Conservation (phyloP, 306 rosid genomes). For the Delonix regia region DNA sequence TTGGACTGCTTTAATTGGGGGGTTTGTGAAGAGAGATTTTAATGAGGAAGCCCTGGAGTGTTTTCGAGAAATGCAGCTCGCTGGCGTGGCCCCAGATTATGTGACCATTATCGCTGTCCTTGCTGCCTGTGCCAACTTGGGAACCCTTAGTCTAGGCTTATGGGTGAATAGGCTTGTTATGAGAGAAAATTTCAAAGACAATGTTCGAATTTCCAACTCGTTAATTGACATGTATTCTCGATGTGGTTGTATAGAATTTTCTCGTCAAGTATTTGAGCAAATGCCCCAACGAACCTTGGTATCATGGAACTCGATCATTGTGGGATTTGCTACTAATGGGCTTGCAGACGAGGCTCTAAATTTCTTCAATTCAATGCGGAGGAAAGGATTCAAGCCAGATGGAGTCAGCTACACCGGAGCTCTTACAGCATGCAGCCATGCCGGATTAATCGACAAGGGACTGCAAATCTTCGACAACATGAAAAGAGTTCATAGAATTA, state of each 20-base stretch:
- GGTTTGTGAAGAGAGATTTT: constrained; percentile 65
- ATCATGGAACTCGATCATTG: constrained; percentile 87
- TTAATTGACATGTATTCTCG: constrained; percentile 84
- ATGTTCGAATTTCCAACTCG: constrained; percentile 65
- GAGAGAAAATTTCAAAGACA: constrained; percentile 48
- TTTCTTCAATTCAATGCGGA: constrained; percentile 66
- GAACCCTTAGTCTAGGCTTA: constrained; percentile 73
- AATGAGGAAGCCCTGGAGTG: constrained; percentile 71
- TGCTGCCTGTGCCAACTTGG: constrained; percentile 85
- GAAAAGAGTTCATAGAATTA: constrained; percentile 55
- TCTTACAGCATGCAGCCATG: constrained; percentile 85
- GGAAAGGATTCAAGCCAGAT: constrained; percentile 72
- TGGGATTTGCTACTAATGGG: constrained; percentile 83
- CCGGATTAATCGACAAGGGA: constrained; percentile 72
- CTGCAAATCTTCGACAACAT: constrained; percentile 62
- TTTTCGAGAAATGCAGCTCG: constrained; percentile 74
- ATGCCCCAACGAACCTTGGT: constrained; percentile 64
- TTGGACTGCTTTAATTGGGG: constrained; percentile 86
- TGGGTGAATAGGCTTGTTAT: constrained; percentile 68
- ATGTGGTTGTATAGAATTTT: constrained; percentile 78
- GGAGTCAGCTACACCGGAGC: constrained; percentile 87
- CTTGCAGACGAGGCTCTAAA: constrained; percentile 68
- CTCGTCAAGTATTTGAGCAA: constrained; percentile 66
- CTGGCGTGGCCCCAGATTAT: constrained; percentile 69
- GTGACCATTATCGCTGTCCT: constrained; percentile 81